Base-by-base conservation (phyloP, 2,329 filamentous ascomycete species). In the Thielaviopsis punctulata region DNA sequence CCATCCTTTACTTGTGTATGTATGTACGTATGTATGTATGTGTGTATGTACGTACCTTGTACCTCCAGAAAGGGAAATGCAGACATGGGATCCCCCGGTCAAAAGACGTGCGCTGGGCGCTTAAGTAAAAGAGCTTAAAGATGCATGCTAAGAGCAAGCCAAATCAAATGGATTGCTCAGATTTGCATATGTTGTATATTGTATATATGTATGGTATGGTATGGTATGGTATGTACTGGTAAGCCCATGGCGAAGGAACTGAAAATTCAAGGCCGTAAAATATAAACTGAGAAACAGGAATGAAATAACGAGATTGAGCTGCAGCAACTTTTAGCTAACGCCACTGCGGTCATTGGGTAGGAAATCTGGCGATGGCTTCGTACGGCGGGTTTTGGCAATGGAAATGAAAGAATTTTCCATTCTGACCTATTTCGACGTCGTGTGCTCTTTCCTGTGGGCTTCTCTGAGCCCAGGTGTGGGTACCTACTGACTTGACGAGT, bases 101-200 rank as follows among this genome's bases (percentile, higher is more conserved):
- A 23, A 18, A 25, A 27, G 45, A 27, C 45, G 45, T 25, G 45
- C 23, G 45, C 23, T 27, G 45, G 45, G 45, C 45, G 45, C 45
- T 46, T 46, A 46, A 46, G n/a, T n/a, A n/a, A n/a, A 25, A 25
- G 45, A 46, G 22, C 45, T 46, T 46, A 46, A 46, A 23, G 45
- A 10, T 27, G 45, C 23, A 27, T 46, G 45, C n/a, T 27, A 24
- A 36, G 13, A 4, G 9, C 45, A 24, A n/a, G n/a, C n/a, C n/a
- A n/a, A n/a, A n/a, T n/a, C n/a, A n/a, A n/a, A n/a, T n/a, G n/a
- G n/a, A n/a, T 24, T 23, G 45, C 4, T n/a, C 15, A 8, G 9
- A 46, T 27, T 44, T 36, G 30, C 30, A n/a, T n/a, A n/a, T n/a
- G n/a, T n/a, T n/a, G n/a, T n/a, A n/a, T n/a, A n/a, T n/a, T n/a